Evolutionary conservation across 1,139 yeast genomes (phyloP), one percentile per base, ranked within the genome.

Genomic region (Blastobotrys buckinghamii): DNA sequence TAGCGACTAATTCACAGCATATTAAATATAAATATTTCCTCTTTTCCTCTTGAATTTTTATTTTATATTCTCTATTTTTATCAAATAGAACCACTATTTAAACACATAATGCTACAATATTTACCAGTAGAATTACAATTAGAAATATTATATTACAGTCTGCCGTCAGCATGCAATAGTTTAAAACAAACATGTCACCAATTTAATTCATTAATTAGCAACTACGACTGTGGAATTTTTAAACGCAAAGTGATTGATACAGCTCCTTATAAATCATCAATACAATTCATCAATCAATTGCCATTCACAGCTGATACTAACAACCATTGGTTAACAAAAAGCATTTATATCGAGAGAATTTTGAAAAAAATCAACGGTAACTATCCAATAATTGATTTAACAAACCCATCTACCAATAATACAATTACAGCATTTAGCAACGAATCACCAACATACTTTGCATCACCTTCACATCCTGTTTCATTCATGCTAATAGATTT

Each of bases 51-150:
- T n/a, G n/a, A n/a, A n/a, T n/a, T n/a, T n/a, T n/a, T n/a, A n/a
- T n/a, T n/a, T n/a, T n/a, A n/a, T n/a, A n/a, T n/a, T 22, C 24
- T 22, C 24, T 22, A 22, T 22, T 22, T 22, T 7, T 22, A 22
- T 22, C 4, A 22, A 32, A 5, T 16, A 32, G 17, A 15, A 32
- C 7, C 33, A 13, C 12, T 13, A 30, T 5, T n/a, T 17, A 35
- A 5, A 6, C 9, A 3, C 12, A 35, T 3, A 39, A 39, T 24
- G 42, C 10, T 39, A 17, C 16, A 15, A 17, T 15, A 39, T 17
- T 22, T 39, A 19, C 42, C 42, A 13, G 22, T 39, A 4, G 42
- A 39, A 20, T 15, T 39, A n/a, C 42, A 39, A n/a, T 13, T 39
- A 32, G 26, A 39, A 39, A 15, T 39, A 2, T 10, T 20, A 13